Evolutionary conservation across 441 rosid genomes (phyloP).

Genomic region (Lagerstroemia fauriei): DNA sequence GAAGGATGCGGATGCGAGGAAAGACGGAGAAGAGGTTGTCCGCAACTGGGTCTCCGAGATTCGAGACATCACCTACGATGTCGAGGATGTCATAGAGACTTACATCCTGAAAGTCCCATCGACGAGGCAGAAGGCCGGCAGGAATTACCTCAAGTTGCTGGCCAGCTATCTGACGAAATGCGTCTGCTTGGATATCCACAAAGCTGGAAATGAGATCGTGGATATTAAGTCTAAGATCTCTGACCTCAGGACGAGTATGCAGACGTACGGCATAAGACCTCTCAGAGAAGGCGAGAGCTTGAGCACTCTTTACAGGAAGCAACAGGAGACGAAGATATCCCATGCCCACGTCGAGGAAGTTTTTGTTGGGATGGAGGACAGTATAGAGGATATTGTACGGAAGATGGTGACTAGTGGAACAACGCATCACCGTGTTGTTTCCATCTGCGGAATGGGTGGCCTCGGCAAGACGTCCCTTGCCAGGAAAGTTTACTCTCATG

Average conservation of each 20-base stretch:
- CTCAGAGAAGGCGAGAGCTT: neutral
- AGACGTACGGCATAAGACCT: neutral
- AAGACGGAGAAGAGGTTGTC: constrained; percentile 7
- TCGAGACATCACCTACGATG: constrained; percentile 27
- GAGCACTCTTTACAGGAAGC: neutral
- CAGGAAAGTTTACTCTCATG: neutral
- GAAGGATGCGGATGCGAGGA: constrained; percentile 24
- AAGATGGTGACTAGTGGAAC: constrained; percentile 12
- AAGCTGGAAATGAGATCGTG: neutral
- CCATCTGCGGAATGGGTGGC: constrained; percentile 2
- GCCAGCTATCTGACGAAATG: neutral
- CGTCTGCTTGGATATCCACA: neutral
- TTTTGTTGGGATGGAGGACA: constrained; percentile 20
- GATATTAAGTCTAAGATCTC: constrained; percentile 6
- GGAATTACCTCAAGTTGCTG: neutral
- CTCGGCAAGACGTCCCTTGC: constrained; percentile 17
- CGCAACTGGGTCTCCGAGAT: constrained; percentile 22
- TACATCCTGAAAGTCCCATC: constrained; percentile 10
- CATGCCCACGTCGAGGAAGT: constrained; percentile 23
- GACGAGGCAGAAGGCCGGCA: neutral
- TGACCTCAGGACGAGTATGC: neutral
- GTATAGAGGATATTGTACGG: constrained; percentile 3
- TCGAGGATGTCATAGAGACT: constrained; percentile 20
- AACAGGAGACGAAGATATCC: neutral
- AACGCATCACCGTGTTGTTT: constrained; percentile 19